Evolutionary conservation across 768 basidiomycete species (phyloP).

Genomic region (Sporobolomyces pararoseus): DNA sequence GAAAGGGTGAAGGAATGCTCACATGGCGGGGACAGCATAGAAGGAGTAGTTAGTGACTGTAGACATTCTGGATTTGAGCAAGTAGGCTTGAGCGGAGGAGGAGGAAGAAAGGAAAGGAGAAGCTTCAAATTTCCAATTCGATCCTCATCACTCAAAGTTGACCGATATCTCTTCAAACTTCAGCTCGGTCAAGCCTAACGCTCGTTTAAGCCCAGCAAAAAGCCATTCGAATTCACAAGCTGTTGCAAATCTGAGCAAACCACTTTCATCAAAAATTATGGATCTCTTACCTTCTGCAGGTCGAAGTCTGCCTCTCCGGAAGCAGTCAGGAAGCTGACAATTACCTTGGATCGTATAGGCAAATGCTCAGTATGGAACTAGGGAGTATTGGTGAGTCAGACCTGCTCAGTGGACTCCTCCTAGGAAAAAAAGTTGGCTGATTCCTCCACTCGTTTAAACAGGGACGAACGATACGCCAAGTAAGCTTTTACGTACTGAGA

Average conservation of each 20-base stretch:
- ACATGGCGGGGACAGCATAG: constrained; percentile 34
- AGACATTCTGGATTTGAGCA: background rate
- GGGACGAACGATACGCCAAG: constrained; percentile 33
- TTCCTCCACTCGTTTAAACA: background rate
- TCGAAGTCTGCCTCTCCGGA: background rate
- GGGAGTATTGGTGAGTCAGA: constrained; percentile 31
- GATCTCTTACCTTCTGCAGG: background rate
- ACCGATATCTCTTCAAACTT: too few species aligned
- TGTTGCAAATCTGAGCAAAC: background rate
- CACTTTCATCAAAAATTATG: background rate
- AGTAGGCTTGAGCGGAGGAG: too few species aligned
- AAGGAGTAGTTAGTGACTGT: constrained; percentile 27
- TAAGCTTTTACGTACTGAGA: background rate
- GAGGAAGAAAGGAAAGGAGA: background rate
- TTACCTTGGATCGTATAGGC: constrained; percentile 14
- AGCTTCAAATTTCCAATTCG: too few species aligned
- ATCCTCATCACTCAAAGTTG: too few species aligned
- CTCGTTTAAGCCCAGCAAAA: too few species aligned
- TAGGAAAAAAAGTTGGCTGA: background rate
- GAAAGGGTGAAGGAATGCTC: background rate
- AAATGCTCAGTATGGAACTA: constrained; percentile 28
- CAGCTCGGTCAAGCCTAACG: too few species aligned
- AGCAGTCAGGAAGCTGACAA: too few species aligned
- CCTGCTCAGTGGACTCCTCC: background rate
- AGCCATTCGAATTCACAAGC: too few species aligned